Evolutionary conservation across 208 protist genomes (phyloP), one percentile per base, ranked within the genome.

Genomic region (Crithidia fasciculata): DNA sequence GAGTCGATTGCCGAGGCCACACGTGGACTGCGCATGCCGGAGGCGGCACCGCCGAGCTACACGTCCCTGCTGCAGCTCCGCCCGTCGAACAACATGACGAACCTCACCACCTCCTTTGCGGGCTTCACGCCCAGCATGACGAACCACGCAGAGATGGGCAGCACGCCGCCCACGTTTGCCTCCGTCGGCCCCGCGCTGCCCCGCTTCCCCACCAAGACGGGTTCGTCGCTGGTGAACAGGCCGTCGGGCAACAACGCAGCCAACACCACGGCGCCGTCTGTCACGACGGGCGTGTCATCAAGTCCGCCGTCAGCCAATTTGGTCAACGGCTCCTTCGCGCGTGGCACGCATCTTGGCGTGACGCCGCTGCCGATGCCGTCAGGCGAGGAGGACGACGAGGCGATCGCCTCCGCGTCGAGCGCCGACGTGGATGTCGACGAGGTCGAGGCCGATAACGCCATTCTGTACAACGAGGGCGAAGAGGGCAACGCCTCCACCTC

Each of bases 1-100:
- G 68, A 79, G 41, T n/a, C 67, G 28, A 76, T 83, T 9, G 18
- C 69, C 16, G 60, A 47, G 40, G 81, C 76, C 13, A 77, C 74
- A 4, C 64, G 47, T 36, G 63, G 49, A 4, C 53, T 80, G 13
- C 75, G 69, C 13, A 47, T 47, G 53, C 69, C 60, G 37, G 59
- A 62, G 50, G 36, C 60, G 15, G 55, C 37, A 4, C 39, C 57
- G 9, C 73, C 68, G 19, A 10, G 55, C 10, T 61, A 66, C 47
- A 16, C 56, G 12, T 39, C 53, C n/a, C 19, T 61, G 12, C 12
- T 59, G 62, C 54, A 44, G 71, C 60, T 62, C 41, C 63, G 60
- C 8, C 69, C 70, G 9, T 19, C 50, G n/a, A 16, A 19, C 43
- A 50, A 2, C 43, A 53, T 49, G 2, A 13, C 60, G 3, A 53